Evolutionary conservation across 2,329 filamentous ascomycete species (phyloP).

Genomic region (Thielaviopsis musarum): DNA sequence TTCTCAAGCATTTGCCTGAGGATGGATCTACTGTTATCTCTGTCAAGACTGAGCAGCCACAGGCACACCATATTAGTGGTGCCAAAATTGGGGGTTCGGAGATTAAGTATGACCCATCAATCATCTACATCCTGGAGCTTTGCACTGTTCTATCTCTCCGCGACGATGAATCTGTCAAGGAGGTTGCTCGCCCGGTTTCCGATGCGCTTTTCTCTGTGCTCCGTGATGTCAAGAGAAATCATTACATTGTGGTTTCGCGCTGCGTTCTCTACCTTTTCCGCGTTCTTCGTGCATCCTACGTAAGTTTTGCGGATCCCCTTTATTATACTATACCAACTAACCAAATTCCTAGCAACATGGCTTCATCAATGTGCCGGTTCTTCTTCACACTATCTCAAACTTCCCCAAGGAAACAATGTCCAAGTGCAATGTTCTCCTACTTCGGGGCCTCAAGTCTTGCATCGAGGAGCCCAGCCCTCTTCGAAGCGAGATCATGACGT

Average conservation of each 20-base stretch:
- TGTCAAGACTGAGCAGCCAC: conserved; percentile 70
- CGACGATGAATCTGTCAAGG: conserved; percentile 53
- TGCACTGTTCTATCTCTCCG: conserved; percentile 67
- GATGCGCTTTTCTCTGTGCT: conserved; percentile 68
- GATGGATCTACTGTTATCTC: conserved; percentile 64
- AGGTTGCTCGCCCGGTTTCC: conserved; percentile 63
- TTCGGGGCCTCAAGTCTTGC: conserved; percentile 65
- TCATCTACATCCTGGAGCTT: conserved; percentile 83
- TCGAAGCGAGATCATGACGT: conserved; percentile 84
- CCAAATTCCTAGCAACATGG: conserved; percentile 51
- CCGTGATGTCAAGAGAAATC: conserved; percentile 60
- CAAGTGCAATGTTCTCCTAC: conserved; percentile 56
- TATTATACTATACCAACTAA: conserved; percentile 14
- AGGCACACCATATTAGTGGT: conserved; percentile 42
- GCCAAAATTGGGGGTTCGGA: conserved; percentile 35
- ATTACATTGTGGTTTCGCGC: conserved; percentile 69
- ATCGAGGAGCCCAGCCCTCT: conserved; percentile 62
- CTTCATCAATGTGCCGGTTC: conserved; percentile 78
- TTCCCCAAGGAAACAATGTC: conserved; percentile 64
- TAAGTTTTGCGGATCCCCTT: conserved; percentile 27
- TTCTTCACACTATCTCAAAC: conserved; percentile 80
- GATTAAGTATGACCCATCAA: conserved; percentile 64
- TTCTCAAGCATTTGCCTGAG: conserved; percentile 76
- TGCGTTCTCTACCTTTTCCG: conserved; percentile 75
- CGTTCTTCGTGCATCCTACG: conserved; percentile 69